Evolutionary conservation across 2,329 filamentous ascomycete genomes (phyloP), one percentile per base, ranked within the genome.

Genomic region (Pestalotiopsis sp.): DNA sequence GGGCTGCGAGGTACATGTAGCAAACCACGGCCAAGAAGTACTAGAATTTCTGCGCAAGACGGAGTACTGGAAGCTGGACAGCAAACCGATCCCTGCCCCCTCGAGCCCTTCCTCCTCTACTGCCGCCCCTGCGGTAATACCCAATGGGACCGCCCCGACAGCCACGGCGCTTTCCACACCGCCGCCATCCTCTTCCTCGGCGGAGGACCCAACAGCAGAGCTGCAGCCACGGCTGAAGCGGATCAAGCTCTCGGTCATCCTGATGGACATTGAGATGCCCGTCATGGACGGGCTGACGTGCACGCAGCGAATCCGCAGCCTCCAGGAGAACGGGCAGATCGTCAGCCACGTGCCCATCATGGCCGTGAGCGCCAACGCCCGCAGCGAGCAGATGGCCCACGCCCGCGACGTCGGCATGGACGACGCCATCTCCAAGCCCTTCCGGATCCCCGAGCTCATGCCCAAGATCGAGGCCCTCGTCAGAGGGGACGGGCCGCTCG

Each of bases 251-350:
- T 89, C 89, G 11, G 84, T 94, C 59, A 90, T 95, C 17, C 79
- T 95, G 3, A 94, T 95, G 92, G 92, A 95, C 75, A 84, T 94
- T 63, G 92, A 94, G 75, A 94, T 95, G 92, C 92, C 92, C 1
- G 86, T 94, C 52, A 94, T 94, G 92, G 92, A 95, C 74, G 93
- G 93, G 41, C 87, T 93, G 77, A 91, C 91, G 2, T 93, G 92
- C 71, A 90, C 92, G 9, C 84, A 86, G 58, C 87, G 83, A 69
- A 94, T 95, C 67, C 86, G 93, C 20, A 85, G 91, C 69, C 82
- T 92, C 25, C 91, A 95, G 77, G 81, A 80, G 61, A 83, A 87
- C 65, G 89, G 89, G n/a, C 87, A 84, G 31, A 86, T 93, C 57
- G 83, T 86, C n/a, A 81, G 84, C 64, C 91, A 93, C 75, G 88